Base-by-base conservation (phyloP, 1,284 basidiomycete genomes). In the Ustilago xerochloae region DNA sequence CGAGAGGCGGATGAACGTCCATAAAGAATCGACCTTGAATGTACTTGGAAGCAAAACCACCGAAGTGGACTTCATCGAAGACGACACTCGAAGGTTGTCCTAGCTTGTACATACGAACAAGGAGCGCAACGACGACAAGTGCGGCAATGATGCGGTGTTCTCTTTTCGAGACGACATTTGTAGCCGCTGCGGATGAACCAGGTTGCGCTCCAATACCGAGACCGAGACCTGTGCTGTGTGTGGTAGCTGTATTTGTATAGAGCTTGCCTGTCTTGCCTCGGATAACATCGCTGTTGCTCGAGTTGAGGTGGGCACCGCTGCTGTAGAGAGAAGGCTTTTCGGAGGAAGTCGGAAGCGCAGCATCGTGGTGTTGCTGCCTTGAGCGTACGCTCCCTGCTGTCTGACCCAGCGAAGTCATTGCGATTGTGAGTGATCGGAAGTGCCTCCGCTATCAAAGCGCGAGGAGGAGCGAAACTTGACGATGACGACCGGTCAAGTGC, bases 1-100 rank as follows among this genome's bases (percentile, higher is more conserved):
- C 96, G 6, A 99, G 87, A 2, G 97, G 97, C 0, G 97, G 96
- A 84, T 99, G 96, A 1, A 99, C 96, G 82, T 99, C 97, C 85
- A 99, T 89, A 90, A 86, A 93, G 86, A 94, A 96, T 54, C 90
- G 89, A 15, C 91, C 92, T 85, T 93, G 92, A 87, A 95, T 92
- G 84, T 86, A 96, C 64, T 93, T 94, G 56, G 90, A 89, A 2
- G 94, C 92, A 83, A 97, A 79, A 20, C 81, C 81, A 20, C 82
- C 82, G 61, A 84, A 84, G 63, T 84, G 82, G 16, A 84, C 82
- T 51, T 84, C 82, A 60, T 84, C 82, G 50, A 84, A 83, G 59
- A 83, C 81, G 18, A 83, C 81, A 48, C 81, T 83, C 33, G 75
- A 79, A 4, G 81, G 81, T 57, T 77, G 76, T 22, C 71, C 78